Conservation (phyloP, 2,329 filamentous ascomycete species). For the Neopestalotiopsis rosae region DNA sequence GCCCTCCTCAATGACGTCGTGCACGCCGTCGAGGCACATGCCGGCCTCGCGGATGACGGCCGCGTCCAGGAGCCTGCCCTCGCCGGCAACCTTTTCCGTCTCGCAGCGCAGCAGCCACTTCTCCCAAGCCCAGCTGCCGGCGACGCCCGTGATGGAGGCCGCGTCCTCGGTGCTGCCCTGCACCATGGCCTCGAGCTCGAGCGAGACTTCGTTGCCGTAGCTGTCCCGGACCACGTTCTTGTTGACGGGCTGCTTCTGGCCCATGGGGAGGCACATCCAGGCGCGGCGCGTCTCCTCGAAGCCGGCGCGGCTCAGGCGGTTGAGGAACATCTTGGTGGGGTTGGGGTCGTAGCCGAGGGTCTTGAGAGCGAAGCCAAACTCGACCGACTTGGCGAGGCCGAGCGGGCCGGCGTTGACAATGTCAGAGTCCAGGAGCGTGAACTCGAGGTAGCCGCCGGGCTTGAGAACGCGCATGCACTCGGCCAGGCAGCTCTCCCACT, state of each 20-base stretch:
- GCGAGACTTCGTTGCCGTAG: constrained; percentile 46
- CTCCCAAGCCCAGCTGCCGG: constrained; percentile 93
- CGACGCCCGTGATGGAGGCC: constrained; percentile 78
- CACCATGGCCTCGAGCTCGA: constrained; percentile 66
- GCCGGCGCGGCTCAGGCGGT: constrained; percentile 73
- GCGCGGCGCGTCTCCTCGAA: constrained; percentile 83
- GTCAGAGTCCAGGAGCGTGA: constrained; percentile 86
- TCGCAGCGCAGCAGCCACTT: constrained; percentile 91
- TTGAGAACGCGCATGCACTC: constrained; percentile 93
- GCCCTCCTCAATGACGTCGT: constrained; percentile 68
- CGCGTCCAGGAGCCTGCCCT: constrained; percentile 62
- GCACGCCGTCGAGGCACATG: constrained; percentile 64
- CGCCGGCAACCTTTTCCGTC: constrained; percentile 77
- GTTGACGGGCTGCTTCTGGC: constrained; percentile 49
- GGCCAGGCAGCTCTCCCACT: constrained; percentile 83
- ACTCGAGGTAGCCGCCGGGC: constrained; percentile 92
- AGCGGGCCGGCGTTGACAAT: constrained; percentile 83
- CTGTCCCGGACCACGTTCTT: constrained; percentile 34
- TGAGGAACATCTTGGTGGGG: constrained; percentile 82
- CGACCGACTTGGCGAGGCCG: constrained; percentile 82
- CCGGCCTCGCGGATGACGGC: constrained; percentile 60
- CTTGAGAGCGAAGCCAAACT: constrained; percentile 90
- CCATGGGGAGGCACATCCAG: constrained; percentile 90
- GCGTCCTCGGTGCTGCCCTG: constrained; percentile 74
- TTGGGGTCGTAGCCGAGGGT: constrained; percentile 88